Evolutionary conservation across 1,284 basidiomycete genomes (phyloP), one percentile per base, ranked within the genome.

Genomic region (Abortiporus biennis): DNA sequence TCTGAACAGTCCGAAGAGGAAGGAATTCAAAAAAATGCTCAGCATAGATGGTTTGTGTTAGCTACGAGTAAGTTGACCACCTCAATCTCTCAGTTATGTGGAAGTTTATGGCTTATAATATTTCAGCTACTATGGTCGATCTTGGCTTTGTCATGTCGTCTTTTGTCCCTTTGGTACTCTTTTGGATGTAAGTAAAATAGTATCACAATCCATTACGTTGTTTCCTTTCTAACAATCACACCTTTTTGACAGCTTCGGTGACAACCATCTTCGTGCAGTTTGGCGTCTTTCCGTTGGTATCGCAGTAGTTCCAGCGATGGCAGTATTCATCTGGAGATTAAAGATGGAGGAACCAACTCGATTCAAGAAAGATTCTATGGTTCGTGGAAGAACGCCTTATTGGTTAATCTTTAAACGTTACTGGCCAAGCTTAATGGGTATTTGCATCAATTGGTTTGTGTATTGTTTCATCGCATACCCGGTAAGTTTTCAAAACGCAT

Each of bases 261-360:
- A 80, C 44, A 61, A 87, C 49, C 90, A 93, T 56, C 76, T 94
- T 22, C 77, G 86, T 19, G 84, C 82, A 3, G 85, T 90, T 3
- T 95, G 91, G 93, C 84, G 94, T 42, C 61, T 92, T 29, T 87
- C 90, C 3, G 76, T 97, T 22, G 92, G 90, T n/a, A 71, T 97
- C 9, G 94, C 93, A 32, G 68, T 85, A 30, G 61, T 96, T 40
- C 91, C 92, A 17, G 92, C 93, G 3, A 53, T 82, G 5, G 68
- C 78, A 2, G 85, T 95, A 30, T 79, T 95, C 56, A 57, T 92
- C 42, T 96, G 92, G 87, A 90, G 94, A 50, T 57, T 90, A 44
- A 75, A 71, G 46, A 94, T 96, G 86, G 68, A 79, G 23, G 90
- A 96, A 52, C 85, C 91, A 0, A 70, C 70, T 8, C 69, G 78